Evolutionary conservation across 2,329 filamentous ascomycete species (phyloP).

Genomic region (Pochonia chlamydosporia): DNA sequence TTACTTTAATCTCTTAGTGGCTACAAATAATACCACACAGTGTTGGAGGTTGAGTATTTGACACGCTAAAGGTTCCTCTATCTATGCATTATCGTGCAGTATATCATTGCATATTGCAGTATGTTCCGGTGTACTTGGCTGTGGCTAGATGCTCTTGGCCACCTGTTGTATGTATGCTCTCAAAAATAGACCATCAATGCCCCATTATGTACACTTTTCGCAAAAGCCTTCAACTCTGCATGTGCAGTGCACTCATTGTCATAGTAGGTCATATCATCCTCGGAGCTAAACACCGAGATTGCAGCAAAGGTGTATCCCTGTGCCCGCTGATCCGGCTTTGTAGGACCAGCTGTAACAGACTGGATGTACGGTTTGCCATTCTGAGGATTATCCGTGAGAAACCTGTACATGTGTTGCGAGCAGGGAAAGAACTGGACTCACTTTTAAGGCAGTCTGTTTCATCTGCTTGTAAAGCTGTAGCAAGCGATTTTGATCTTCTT

Average conservation of each 20-base stretch:
- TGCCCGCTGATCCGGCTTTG: conserved; percentile 46
- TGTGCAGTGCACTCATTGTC: conserved; percentile 38
- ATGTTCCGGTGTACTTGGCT: too few species aligned
- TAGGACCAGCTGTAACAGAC: conserved; percentile 39
- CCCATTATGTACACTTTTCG: conserved; percentile 24
- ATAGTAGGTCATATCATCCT: conserved; percentile 58
- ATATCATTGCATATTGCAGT: too few species aligned
- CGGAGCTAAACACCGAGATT: conserved; percentile 48
- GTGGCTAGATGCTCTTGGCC: too few species aligned
- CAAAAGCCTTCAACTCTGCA: conserved; percentile 23
- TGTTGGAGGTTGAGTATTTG: too few species aligned
- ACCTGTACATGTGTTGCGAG: too few species aligned
- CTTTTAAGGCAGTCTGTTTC: too few species aligned
- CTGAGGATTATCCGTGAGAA: conserved; percentile 29
- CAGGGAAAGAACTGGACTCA: too few species aligned
- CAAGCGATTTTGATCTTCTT: conserved; percentile 24
- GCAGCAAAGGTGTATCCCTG: conserved; percentile 54
- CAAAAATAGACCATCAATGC: conserved; percentile 49
- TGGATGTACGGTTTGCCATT: conserved; percentile 57
- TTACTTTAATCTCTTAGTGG: too few species aligned
- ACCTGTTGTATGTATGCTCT: too few species aligned
- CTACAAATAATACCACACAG: too few species aligned
- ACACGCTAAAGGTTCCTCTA: too few species aligned
- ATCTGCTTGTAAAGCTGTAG: conserved; percentile 26
- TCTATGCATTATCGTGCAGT: too few species aligned